Conservation (phyloP, 2,329 filamentous ascomycete genomes). For the Aspergillus oerlinghausenensis region DNA sequence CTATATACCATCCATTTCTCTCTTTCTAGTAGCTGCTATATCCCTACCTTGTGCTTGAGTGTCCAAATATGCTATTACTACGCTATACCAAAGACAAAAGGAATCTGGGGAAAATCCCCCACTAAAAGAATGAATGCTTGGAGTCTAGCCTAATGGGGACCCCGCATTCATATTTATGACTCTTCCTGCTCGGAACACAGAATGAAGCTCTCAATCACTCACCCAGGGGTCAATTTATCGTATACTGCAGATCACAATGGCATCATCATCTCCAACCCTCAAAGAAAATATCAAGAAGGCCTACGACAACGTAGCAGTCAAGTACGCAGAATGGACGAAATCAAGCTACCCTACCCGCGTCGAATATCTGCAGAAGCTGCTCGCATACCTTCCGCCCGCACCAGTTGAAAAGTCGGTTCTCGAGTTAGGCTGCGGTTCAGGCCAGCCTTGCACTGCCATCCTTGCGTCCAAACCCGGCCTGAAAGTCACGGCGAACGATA, state of each 20-base stretch:
- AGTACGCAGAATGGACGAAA: slow-evolving; percentile 35
- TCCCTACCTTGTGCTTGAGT: too few species aligned
- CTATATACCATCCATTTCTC: too few species aligned
- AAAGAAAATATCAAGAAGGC: slow-evolving; percentile 8
- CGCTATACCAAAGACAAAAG: too few species aligned
- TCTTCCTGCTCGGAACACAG: not conserved
- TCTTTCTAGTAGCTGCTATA: too few species aligned
- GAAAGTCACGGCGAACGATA: slow-evolving; percentile 40
- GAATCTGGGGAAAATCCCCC: too few species aligned
- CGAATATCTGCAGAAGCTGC: slow-evolving; percentile 26
- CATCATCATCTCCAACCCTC: not conserved
- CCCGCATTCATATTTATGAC: not conserved
- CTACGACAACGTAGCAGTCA: slow-evolving; percentile 35
- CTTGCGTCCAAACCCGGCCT: slow-evolving; percentile 16
- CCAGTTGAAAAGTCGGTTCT: slow-evolving; percentile 20
- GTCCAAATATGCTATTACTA: too few species aligned
- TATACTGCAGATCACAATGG: not conserved
- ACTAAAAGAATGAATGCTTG: too few species aligned
- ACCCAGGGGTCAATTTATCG: not conserved
- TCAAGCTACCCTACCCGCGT: slow-evolving; percentile 25
- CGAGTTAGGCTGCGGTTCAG: slow-evolving; percentile 41
- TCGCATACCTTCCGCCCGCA: slow-evolving; percentile 14
- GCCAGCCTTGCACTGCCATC: slow-evolving; percentile 28
- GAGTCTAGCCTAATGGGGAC: not conserved
- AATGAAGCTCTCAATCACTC: not conserved